Percentiles rank a stretch among this genome's conserved stretches.
Conservation (phyloP, 2,329 filamentous ascomycete species). For the Trichophyton mentagrophytes region DNA sequence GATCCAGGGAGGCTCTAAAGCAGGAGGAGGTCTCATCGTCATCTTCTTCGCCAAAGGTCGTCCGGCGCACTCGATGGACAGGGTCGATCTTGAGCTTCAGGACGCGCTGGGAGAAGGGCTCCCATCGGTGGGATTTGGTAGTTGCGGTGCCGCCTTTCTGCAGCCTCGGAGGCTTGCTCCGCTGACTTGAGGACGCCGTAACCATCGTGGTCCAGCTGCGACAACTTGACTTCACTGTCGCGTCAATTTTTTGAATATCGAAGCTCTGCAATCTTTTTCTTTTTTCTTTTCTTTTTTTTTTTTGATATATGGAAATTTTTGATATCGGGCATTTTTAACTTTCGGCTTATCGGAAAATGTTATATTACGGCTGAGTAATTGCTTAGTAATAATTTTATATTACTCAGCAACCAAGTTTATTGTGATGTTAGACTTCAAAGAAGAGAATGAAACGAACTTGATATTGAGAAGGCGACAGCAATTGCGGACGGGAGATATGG, state of each 20-base stretch:
- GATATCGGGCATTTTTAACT: conserved; percentile 14
- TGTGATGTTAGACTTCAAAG: neutral
- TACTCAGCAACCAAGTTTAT: neutral
- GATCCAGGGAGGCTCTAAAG: conserved; percentile 66
- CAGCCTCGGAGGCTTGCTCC: conserved; percentile 55
- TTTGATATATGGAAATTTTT: neutral
- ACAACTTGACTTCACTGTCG: neutral
- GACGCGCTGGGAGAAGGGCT: conserved; percentile 82
- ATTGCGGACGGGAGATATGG: conserved; percentile 30
- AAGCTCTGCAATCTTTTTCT: neutral
- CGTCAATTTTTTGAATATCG: neutral
- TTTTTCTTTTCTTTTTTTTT: neutral
- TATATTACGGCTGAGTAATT: neutral
- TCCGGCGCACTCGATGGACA: conserved; percentile 70
- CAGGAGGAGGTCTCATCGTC: conserved; percentile 69
- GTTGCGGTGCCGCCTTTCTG: conserved; percentile 58
- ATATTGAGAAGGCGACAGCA: neutral
- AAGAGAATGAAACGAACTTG: neutral
- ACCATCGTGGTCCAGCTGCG: conserved; percentile 26
- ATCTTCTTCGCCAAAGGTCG: conserved; percentile 69
- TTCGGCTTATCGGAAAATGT: conserved; percentile 17
- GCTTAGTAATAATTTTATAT: neutral
- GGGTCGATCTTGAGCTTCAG: conserved; percentile 88
- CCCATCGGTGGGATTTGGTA: conserved; percentile 75
- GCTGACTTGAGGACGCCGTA: conserved; percentile 50